Conservation (phyloP, 192 early-diverging fungal genomes). For the Coemansia sp. region DNA sequence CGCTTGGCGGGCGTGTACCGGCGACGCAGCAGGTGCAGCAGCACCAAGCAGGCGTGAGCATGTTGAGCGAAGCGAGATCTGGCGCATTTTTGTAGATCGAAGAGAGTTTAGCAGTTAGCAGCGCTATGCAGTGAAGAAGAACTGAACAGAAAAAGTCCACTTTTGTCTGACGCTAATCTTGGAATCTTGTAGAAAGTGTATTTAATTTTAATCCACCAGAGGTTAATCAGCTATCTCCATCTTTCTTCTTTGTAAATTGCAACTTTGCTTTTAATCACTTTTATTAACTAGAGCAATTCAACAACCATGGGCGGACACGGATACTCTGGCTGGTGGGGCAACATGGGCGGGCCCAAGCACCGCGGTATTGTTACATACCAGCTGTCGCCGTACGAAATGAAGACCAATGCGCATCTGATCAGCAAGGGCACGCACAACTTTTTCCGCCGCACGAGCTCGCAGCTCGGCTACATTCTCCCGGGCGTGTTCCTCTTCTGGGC, state of each 20-base stretch:
- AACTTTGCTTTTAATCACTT: not conserved
- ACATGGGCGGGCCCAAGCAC: slow-evolving; percentile 50
- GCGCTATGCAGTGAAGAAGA: slow-evolving; percentile 1
- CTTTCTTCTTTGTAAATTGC: not conserved
- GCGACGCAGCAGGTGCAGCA: not conserved
- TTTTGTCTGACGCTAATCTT: slow-evolving; percentile 7
- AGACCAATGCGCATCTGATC: slow-evolving; percentile 48
- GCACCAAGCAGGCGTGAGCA: slow-evolving; percentile 21
- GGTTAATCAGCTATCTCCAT: not conserved
- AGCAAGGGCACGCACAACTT: slow-evolving; percentile 52
- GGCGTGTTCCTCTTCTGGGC: slow-evolving; percentile 46
- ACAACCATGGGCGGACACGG: slow-evolving; percentile 39
- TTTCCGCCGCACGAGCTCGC: slow-evolving; percentile 41
- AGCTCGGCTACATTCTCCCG: slow-evolving; percentile 41
- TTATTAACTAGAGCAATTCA: not conserved
- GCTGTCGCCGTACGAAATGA: slow-evolving; percentile 52
- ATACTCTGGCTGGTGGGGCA: slow-evolving; percentile 50
- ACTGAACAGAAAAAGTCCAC: not conserved
- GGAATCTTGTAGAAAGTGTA: not conserved
- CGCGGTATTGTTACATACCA: slow-evolving; percentile 48
- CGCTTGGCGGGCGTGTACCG: not conserved
- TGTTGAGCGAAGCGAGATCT: slow-evolving; percentile 28
- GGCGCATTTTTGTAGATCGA: slow-evolving; percentile 29
- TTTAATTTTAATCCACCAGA: not conserved
- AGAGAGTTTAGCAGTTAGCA: not conserved